Base-by-base conservation (phyloP, 2,329 filamentous ascomycete species). In the Chaetomiaceae sp. region DNA sequence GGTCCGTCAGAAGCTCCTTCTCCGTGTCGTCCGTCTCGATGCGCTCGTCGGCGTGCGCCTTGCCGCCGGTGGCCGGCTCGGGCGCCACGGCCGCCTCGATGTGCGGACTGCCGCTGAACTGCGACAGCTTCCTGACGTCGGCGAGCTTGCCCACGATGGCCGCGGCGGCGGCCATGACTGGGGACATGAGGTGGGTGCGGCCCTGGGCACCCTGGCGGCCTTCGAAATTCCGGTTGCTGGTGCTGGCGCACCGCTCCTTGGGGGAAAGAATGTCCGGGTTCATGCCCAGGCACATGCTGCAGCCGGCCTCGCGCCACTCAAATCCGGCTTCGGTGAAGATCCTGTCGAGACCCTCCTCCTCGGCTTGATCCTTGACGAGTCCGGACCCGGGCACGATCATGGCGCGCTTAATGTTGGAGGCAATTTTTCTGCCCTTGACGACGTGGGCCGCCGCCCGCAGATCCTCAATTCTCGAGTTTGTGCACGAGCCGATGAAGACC, bases 251-350 rank as follows among this genome's bases (percentile, higher is more conserved):
- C 61, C 93, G 84, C 71, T 98, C 93, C 65, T 85, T 79, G 44
- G 93, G 90, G 2, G 89, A 82, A 38, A 97, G 78, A 54, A 98
- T 97, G 65, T 98, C 93, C 0, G 93, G 91, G 74, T 98, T 98
- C 91, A 98, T 98, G 65, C 93, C 93, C 45, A 98, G 78, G 65
- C 93, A 97, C 93, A 98, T 98, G 53, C 88, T 95, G 78, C 93
- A 98, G 40, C 93, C 93, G 56, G 93, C 93, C 72, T 98, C 93
- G 64, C 93, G 82, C 91, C 91, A 97, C 66, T 97, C 91, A 57
- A 97, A 97, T 7, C 93, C 93, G 39, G 93, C 90, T 51, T 95
- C 88, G 8, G 72, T 62, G 68, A 98, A 97, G 62, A 96, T 86
- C 73, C 89, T 88, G 69, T 97, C 88, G 4, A 98, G 81, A 43